Evolutionary conservation across 2,329 filamentous ascomycete genomes (phyloP).

Genomic region (Penicillium sp.): DNA sequence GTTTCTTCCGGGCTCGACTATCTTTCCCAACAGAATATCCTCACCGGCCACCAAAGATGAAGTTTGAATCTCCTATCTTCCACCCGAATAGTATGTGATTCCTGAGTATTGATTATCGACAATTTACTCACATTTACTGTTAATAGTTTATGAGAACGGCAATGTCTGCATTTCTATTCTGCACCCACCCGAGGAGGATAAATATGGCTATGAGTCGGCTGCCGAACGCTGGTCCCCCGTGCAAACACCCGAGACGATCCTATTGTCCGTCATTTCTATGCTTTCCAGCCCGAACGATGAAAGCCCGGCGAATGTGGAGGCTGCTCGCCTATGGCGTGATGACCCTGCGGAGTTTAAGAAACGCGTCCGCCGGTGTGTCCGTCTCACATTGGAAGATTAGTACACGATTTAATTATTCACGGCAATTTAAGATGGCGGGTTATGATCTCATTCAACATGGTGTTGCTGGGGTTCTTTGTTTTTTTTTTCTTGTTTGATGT

Average conservation of each 20-base stretch:
- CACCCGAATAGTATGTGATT: constrained; percentile 73
- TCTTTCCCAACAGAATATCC: constrained; percentile 84
- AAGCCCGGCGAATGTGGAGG: constrained; percentile 92
- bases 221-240: constrained; percentile 92
- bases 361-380: constrained; percentile 72
- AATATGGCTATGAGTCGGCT: constrained; percentile 88
- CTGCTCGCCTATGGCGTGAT: constrained; percentile 81
- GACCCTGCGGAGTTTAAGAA: constrained; percentile 76
- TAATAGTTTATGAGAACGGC: constrained; percentile 72
- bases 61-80: constrained; percentile 82
- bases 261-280: constrained; percentile 88
- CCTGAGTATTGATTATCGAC: background rate
- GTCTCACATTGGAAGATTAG: constrained; percentile 71
- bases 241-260: constrained; percentile 90
- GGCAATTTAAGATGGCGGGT: constrained; percentile 7
- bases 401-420: constrained; percentile 20
- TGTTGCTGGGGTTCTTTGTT: constrained; percentile 9
- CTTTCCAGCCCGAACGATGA: constrained; percentile 92
- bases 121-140: background rate
- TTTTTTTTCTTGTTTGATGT: background rate
- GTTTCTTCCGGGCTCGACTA: constrained; percentile 84
- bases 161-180: constrained; percentile 96
- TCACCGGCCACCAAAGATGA: constrained; percentile 81
- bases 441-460: constrained; percentile 12
- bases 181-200: constrained; percentile 90